phyloP scores from a whole-genome alignment of 2,329 filamentous ascomycete genomes.

The Lachnellula willkommii region DNA sequence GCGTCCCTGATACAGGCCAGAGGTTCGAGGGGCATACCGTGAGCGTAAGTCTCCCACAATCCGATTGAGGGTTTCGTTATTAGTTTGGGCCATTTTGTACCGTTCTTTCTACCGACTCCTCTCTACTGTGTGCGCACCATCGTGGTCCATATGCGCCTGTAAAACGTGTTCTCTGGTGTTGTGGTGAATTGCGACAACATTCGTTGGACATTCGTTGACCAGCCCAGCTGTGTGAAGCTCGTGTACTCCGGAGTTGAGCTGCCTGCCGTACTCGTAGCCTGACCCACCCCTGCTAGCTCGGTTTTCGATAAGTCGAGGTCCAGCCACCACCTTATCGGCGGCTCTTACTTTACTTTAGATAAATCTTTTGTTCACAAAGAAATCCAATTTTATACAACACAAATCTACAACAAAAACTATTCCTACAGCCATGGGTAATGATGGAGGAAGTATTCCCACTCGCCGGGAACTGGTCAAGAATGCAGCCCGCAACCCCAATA shows the following conservation, averaged over 20 bases:
- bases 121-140: conserved; percentile 23
- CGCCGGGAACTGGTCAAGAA: conserved; percentile 94
- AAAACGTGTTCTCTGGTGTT: conserved; percentile 5
- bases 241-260: too few species aligned
- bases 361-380: too few species aligned
- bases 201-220: too few species aligned
- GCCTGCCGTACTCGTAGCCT: too few species aligned
- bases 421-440: conserved; percentile 73
- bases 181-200: background rate
- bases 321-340: background rate
- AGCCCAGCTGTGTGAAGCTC: background rate
- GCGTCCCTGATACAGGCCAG: background rate
- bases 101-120: conserved; percentile 13
- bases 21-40: conserved; percentile 18
- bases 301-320: background rate
- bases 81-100: conserved; percentile 31
- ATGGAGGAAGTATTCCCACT: conserved; percentile 93
- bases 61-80: conserved; percentile 28
- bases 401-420: background rate
- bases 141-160: conserved; percentile 21
- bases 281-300: background rate
- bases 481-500: conserved; percentile 74
- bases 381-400: background rate
- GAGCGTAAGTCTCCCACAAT: conserved; percentile 30
- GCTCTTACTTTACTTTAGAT: background rate